Conservation (phyloP, 164 flowering plant genomes). For the Nymphaea thermarum region DNA sequence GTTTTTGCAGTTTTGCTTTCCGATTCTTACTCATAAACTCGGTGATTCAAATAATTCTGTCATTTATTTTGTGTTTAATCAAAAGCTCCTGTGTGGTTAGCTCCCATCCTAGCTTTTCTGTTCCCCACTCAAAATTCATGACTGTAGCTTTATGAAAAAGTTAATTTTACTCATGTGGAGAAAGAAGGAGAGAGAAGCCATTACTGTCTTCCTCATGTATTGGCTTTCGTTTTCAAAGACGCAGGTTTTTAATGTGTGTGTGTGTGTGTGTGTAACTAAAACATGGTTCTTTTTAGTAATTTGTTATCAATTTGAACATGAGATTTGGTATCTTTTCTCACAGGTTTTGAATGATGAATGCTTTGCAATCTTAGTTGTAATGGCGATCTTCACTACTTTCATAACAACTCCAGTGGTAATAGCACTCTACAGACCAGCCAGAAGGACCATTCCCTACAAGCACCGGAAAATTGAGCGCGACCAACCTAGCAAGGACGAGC, state of each 20-base stretch:
- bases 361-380: constrained; percentile 64
- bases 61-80: too few relatives aligned
- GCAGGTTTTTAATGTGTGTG: background rate
- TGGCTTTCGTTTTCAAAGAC: background rate
- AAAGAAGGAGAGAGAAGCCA: background rate
- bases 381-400: constrained; percentile 79
- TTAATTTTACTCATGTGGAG: background rate
- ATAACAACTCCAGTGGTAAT: constrained; percentile 60
- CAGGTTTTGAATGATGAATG: constrained; percentile 68
- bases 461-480: constrained; percentile 10
- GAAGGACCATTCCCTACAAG: background rate
- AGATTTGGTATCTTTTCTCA: too few relatives aligned
- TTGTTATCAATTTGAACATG: background rate
- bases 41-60: too few relatives aligned
- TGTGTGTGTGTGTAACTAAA: background rate
- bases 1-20: too few relatives aligned
- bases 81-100: too few relatives aligned
- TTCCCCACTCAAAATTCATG: too few relatives aligned
- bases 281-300: background rate
- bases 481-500: constrained; percentile 5
- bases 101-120: too few relatives aligned
- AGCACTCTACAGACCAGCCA: constrained; percentile 49
- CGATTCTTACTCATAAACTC: too few relatives aligned
- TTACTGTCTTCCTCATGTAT: background rate
- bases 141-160: background rate